Evolutionary conservation across 2,329 filamentous ascomycete genomes (phyloP).

Genomic region (Colletotrichum spinosum): DNA sequence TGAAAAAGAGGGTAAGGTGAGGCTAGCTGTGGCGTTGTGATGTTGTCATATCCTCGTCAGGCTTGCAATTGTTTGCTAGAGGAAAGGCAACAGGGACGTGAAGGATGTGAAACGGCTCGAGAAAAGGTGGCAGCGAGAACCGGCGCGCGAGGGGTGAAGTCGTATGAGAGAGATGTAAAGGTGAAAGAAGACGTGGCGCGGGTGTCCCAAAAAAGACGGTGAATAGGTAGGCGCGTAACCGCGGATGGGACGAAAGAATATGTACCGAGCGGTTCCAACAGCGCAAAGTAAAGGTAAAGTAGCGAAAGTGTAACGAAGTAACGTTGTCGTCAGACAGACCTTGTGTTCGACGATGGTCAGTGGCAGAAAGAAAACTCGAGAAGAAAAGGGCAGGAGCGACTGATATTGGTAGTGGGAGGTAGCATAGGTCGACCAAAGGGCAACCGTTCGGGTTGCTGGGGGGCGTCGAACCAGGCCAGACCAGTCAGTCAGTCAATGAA

Average conservation of each 20-base stretch:
- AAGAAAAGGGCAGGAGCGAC: background rate
- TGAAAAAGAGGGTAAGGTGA: slow-evolving; percentile 13
- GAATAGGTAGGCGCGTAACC: slow-evolving; percentile 9
- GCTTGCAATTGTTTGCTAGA: slow-evolving; percentile 18
- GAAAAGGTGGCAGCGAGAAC: slow-evolving; percentile 4
- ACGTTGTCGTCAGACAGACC: slow-evolving; percentile 22
- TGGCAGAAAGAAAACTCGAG: slow-evolving; percentile 11
- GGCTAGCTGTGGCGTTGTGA: slow-evolving; percentile 19
- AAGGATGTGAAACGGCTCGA: background rate
- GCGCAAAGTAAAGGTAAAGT: background rate
- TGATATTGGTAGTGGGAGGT: slow-evolving; percentile 5
- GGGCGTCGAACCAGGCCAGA: background rate
- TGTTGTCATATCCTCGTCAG: slow-evolving; percentile 20
- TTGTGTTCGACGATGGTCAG: slow-evolving; percentile 13
- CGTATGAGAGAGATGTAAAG: slow-evolving; percentile 10
- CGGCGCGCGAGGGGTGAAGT: slow-evolving; percentile 21
- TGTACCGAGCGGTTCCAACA: background rate
- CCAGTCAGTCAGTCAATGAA: background rate
- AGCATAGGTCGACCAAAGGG: background rate
- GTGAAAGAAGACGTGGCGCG: slow-evolving; percentile 6
- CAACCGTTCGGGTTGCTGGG: background rate
- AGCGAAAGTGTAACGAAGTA: slow-evolving; percentile 20
- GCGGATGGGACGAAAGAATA: background rate
- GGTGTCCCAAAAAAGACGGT: slow-evolving; percentile 19
- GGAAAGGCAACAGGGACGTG: background rate